phyloP scores from a whole-genome alignment of 2,329 filamentous ascomycete species.

The Neonectria neomacrospora region DNA sequence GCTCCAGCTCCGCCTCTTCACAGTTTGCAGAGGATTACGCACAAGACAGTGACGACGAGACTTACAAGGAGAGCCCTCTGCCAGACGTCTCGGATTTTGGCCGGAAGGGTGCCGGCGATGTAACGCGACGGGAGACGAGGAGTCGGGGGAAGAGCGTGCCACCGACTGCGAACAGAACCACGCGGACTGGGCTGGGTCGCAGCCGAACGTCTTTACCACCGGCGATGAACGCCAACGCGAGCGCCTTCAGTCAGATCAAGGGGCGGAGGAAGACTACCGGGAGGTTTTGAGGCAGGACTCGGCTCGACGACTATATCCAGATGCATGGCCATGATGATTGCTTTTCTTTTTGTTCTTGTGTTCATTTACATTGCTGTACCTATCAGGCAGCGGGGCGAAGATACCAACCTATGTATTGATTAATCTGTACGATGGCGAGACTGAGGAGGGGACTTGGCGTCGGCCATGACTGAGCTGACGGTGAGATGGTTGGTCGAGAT shows the following conservation, averaged over 20 bases:
- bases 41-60: conserved; percentile 37
- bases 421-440: conserved; percentile 29
- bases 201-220: conserved; percentile 35
- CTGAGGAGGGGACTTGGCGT: conserved; percentile 24
- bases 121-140: conserved; percentile 30
- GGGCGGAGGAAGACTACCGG: conserved; percentile 36
- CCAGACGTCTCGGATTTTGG: conserved; percentile 36
- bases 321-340: not conserved
- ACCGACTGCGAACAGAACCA: conserved; percentile 15
- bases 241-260: conserved; percentile 41
- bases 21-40: conserved; percentile 37
- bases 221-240: conserved; percentile 32
- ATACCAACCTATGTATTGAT: conserved; percentile 22
- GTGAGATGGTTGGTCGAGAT: conserved; percentile 26
- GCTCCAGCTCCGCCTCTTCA: conserved; percentile 42
- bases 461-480: conserved; percentile 17
- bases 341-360: conserved; percentile 4
- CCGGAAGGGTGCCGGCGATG: conserved; percentile 34
- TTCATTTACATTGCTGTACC: conserved; percentile 10
- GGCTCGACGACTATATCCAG: not conserved
- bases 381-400: conserved; percentile 6
- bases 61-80: conserved; percentile 35
- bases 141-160: conserved; percentile 37
- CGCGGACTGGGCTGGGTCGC: conserved; percentile 12
- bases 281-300: conserved; percentile 32